Percentiles rank a stretch among this genome's conserved stretches.
Evolutionary conservation across 2,329 filamentous ascomycete species (phyloP).

Genomic region (Ceratocystis alfenasii): DNA sequence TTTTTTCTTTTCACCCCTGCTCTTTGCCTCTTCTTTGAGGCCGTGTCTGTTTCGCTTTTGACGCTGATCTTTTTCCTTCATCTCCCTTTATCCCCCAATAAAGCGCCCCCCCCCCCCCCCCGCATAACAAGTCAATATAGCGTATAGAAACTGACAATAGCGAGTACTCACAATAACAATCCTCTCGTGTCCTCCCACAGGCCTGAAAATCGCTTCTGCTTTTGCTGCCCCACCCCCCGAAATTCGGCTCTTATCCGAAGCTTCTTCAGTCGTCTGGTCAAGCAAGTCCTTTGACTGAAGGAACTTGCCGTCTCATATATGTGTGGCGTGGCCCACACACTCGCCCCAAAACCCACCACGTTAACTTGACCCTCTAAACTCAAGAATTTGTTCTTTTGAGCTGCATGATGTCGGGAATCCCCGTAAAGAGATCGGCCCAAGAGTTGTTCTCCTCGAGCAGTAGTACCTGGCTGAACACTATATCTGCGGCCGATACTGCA

Average conservation of each 20-base stretch:
- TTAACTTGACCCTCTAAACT: background rate
- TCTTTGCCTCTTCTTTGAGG: too few relatives aligned
- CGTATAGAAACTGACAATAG: too few relatives aligned
- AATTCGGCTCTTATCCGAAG: background rate
- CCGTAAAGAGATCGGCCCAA: slow-evolving; percentile 12
- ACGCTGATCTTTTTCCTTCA: too few relatives aligned
- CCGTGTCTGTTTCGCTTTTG: too few relatives aligned
- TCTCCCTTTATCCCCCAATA: too few relatives aligned
- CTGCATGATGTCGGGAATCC: slow-evolving; percentile 13
- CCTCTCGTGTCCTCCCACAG: background rate
- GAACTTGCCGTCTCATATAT: background rate
- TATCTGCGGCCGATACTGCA: background rate
- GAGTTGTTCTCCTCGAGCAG: background rate
- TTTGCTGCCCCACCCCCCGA: background rate
- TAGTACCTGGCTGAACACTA: background rate
- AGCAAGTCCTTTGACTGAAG: background rate
- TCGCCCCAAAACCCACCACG: background rate
- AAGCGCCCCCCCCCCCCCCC: background rate
- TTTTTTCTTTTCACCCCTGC: too few relatives aligned
- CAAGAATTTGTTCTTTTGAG: background rate
- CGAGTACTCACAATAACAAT: too few relatives aligned
- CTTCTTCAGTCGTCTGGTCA: background rate
- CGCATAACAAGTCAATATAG: too few relatives aligned
- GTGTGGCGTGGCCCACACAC: background rate
- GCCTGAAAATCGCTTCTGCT: background rate